A percentile compares a stretch with the other conserved stretches of the same genome.
Evolutionary conservation across 768 basidiomycete species (phyloP).

Genomic region (Exidia glandulosa): DNA sequence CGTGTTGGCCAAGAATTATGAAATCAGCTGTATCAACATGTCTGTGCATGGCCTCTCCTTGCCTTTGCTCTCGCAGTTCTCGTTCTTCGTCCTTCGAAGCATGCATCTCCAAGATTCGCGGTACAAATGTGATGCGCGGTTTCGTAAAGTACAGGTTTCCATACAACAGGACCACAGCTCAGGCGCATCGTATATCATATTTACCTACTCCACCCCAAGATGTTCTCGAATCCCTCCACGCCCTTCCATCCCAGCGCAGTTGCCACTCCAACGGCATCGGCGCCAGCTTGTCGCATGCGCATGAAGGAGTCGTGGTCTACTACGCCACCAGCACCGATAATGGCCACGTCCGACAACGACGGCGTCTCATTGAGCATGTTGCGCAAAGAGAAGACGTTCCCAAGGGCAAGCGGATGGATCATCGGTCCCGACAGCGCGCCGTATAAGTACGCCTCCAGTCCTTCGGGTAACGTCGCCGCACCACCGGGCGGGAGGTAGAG

Average conservation of each 20-base stretch:
- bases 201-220: too few relatives aligned
- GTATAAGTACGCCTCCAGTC: slow-evolving; percentile 51
- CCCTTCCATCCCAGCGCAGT: slow-evolving; percentile 36
- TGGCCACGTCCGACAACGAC: slow-evolving; percentile 36
- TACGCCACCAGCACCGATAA: slow-evolving; percentile 81
- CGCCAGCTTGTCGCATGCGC: slow-evolving; percentile 69
- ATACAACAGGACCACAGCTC: too few relatives aligned
- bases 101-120: too few relatives aligned
- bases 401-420: slow-evolving; percentile 59
- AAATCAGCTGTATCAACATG: too few relatives aligned
- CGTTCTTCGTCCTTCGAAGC: too few relatives aligned
- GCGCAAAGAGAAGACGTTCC: slow-evolving; percentile 58
- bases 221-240: slow-evolving; percentile 30
- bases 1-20: too few relatives aligned
- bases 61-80: too few relatives aligned
- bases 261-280: slow-evolving; percentile 56
- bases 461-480: slow-evolving; percentile 5
- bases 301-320: slow-evolving; percentile 43
- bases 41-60: too few relatives aligned
- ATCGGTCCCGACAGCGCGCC: slow-evolving; percentile 65
- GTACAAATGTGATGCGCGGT: too few relatives aligned
- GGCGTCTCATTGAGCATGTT: slow-evolving; percentile 34
- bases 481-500: slow-evolving; percentile 50
- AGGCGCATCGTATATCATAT: too few relatives aligned
- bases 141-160: too few relatives aligned